Conservation (phyloP, 176 grass and related monocot species). For the Zoysia japonica region DNA sequence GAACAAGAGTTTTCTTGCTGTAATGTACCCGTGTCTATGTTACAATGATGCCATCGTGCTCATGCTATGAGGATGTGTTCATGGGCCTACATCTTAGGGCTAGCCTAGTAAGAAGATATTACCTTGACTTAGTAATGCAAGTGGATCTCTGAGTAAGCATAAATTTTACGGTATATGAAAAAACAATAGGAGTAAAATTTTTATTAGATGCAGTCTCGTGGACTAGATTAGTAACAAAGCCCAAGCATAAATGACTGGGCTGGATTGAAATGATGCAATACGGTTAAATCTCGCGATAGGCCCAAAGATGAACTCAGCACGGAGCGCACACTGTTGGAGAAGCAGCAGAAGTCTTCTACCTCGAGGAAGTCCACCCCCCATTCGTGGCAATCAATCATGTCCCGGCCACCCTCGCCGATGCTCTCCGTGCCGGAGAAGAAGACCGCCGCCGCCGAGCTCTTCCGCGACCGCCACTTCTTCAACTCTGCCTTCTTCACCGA, state of each 20-base stretch:
- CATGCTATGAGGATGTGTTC: neutral
- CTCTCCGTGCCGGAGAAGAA: slow-evolving; percentile 86
- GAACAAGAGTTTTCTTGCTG: too few relatives aligned
- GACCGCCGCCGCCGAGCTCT: slow-evolving; percentile 55
- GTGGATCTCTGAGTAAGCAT: too few relatives aligned
- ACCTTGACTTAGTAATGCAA: too few relatives aligned
- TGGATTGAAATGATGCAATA: neutral
- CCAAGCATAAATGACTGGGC: too few relatives aligned
- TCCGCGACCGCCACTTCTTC: slow-evolving; percentile 63
- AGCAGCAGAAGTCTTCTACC: neutral
- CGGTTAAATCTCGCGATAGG: neutral
- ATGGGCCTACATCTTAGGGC: neutral
- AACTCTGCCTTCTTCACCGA: slow-evolving; percentile 52
- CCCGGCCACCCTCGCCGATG: slow-evolving; percentile 43
- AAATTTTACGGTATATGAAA: too few relatives aligned
- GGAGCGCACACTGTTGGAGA: neutral
- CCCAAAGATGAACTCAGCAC: neutral
- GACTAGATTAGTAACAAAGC: too few relatives aligned
- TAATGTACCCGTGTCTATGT: too few relatives aligned
- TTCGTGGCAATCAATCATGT: slow-evolving; percentile 32
- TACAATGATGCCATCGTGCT: too few relatives aligned
- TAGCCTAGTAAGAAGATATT: neutral
- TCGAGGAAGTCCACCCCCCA: neutral
- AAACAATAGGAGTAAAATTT: too few relatives aligned
- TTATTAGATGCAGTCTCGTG: too few relatives aligned